Evolutionary conservation across 2,329 filamentous ascomycete genomes (phyloP).

Genomic region (Fusarium penzigii): DNA sequence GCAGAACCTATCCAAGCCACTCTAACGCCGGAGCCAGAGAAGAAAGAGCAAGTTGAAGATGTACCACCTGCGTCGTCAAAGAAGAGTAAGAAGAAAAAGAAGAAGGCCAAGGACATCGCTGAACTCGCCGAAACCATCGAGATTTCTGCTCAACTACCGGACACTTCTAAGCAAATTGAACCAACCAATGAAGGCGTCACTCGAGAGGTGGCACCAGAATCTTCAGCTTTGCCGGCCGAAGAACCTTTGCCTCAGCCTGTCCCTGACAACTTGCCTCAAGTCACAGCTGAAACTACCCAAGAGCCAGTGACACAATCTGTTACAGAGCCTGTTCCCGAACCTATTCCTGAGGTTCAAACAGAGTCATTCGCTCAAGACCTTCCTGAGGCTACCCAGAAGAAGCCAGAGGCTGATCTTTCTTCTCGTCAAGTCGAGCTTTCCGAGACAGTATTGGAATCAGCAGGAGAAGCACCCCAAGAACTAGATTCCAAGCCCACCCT

Average conservation of each 20-base stretch:
- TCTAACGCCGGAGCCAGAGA: background rate
- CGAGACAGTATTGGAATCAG: background rate
- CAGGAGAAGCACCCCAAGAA: background rate
- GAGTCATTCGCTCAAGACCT: background rate
- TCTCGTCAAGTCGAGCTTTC: background rate
- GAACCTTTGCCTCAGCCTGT: background rate
- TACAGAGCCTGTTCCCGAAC: background rate
- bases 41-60: constrained; percentile 1
- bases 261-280: background rate
- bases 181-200: background rate
- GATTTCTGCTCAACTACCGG: background rate
- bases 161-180: background rate
- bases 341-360: background rate
- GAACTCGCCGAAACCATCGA: background rate
- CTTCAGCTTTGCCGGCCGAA: background rate
- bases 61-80: background rate
- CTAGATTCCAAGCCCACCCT: background rate
- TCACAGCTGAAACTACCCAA: background rate
- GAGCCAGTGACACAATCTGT: background rate
- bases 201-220: background rate
- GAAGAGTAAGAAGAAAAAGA: constrained; percentile 6
- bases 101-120: constrained; percentile 1
- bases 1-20: background rate
- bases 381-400: background rate
- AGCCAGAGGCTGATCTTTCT: background rate